A percentile compares a stretch with the other conserved stretches of the same genome.
Evolutionary conservation across 2,329 filamentous ascomycete species (phyloP).

Genomic region (Fusarium pilosicola): DNA sequence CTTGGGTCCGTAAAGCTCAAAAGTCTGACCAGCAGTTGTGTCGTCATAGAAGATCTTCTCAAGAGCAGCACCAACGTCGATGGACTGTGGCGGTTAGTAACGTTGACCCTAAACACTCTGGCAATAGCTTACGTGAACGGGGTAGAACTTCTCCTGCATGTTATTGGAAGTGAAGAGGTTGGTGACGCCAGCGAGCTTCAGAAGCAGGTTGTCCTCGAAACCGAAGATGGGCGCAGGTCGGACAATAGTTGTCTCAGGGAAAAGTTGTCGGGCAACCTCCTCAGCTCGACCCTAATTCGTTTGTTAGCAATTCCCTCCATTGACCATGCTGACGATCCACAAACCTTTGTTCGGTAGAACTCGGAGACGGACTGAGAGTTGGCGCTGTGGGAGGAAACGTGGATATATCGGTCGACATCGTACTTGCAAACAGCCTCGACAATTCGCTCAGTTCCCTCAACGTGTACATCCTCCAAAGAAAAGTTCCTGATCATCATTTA

Average conservation of each 20-base stretch:
- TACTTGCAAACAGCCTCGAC: slow-evolving; percentile 96
- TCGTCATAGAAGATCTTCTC: slow-evolving; percentile 94
- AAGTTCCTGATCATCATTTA: slow-evolving; percentile 79
- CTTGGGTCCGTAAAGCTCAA: slow-evolving; percentile 92
- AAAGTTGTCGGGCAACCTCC: slow-evolving; percentile 84
- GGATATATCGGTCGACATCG: slow-evolving; percentile 95
- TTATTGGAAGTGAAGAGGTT: slow-evolving; percentile 92
- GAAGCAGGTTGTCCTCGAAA: slow-evolving; percentile 90
- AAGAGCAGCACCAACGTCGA: slow-evolving; percentile 89
- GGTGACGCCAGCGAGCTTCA: slow-evolving; percentile 81
- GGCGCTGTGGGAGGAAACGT: slow-evolving; percentile 95
- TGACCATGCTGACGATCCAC: slow-evolving; percentile 12
- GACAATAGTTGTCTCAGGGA: slow-evolving; percentile 96
- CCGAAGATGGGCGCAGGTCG: slow-evolving; percentile 94
- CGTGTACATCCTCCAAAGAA: slow-evolving; percentile 88
- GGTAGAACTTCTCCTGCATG: slow-evolving; percentile 90
- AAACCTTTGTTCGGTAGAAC: slow-evolving; percentile 90
- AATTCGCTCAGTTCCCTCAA: slow-evolving; percentile 92
- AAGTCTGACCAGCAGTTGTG: slow-evolving; percentile 88
- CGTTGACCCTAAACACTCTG: not conserved
- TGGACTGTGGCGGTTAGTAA: slow-evolving; percentile 64
- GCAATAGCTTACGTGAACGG: slow-evolving; percentile 81
- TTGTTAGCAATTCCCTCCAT: slow-evolving; percentile 24
- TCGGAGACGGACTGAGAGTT: slow-evolving; percentile 81
- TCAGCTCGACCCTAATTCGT: slow-evolving; percentile 76